Percentiles rank a stretch among this genome's conserved stretches.
phyloP scores from a whole-genome alignment of 768 basidiomycete species.

The Lactifluus volemus region DNA sequence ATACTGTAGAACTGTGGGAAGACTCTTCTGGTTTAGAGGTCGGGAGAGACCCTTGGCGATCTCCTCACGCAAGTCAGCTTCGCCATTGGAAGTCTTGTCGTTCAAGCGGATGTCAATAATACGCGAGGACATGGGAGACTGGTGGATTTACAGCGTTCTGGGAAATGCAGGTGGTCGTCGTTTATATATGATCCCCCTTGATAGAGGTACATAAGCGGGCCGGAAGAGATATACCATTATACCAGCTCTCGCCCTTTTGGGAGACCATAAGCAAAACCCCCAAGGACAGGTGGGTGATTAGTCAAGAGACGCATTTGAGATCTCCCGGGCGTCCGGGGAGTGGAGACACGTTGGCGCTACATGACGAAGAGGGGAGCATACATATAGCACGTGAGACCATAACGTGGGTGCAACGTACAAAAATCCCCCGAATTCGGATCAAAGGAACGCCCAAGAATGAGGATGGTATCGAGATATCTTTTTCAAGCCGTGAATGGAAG shows the following conservation, averaged over 20 bases:
- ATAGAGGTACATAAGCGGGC: background rate
- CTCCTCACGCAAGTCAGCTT: slow-evolving; percentile 31
- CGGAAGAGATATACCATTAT: background rate
- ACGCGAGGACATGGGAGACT: slow-evolving; percentile 23
- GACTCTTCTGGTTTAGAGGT: slow-evolving; percentile 44
- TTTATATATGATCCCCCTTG: slow-evolving; percentile 2
- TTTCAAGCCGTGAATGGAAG: background rate
- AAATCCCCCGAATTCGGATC: background rate
- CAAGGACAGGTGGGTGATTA: background rate
- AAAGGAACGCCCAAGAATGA: background rate
- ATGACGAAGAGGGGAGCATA: slow-evolving; percentile 8
- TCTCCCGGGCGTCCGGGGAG: background rate
- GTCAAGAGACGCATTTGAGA: background rate
- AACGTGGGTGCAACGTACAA: slow-evolving; percentile 2
- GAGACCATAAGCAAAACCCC: background rate
- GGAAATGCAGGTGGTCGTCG: background rate
- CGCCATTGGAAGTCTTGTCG: slow-evolving; percentile 26
- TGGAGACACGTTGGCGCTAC: background rate
- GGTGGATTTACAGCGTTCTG: background rate
- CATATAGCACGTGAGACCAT: background rate
- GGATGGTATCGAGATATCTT: background rate
- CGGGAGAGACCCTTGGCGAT: slow-evolving; percentile 49
- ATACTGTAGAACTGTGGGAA: slow-evolving; percentile 84
- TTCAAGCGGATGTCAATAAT: slow-evolving; percentile 44
- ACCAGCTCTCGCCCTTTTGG: background rate